Base-by-base conservation (phyloP, 2,329 filamentous ascomycete species). In the Biscogniauxia marginata region DNA sequence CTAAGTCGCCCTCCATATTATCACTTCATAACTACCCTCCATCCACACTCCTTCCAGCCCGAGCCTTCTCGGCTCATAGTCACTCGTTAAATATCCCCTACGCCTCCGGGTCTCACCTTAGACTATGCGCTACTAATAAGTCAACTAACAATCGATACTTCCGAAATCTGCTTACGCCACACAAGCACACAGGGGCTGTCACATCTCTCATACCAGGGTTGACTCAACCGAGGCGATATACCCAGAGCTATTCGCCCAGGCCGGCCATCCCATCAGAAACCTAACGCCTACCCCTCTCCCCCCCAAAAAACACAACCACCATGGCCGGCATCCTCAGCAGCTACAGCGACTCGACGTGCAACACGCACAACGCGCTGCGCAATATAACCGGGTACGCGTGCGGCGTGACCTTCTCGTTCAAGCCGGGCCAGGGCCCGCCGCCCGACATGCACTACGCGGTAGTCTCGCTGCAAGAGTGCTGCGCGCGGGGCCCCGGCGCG, bases 371-470 rank as follows among this genome's bases (percentile, higher is more conserved):
- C 47, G 62, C 62, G 22, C 59, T 65, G 7, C 54, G 46, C 46
- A 65, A 65, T 46, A 60, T 67, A 43, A 53, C 60, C 16, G 55
- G 44, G 3, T 65, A 65, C 50, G 65, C 63, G 30, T 65, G 64
- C 39, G 65, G 64, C 16, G 64, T 66, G 30, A 65, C 60, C 0
- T 65, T 66, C 55, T 49, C 44, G 2, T 66, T 63, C 55, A 64
- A 61, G 49, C 46, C 2, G 45, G 52, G 13, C 30, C 30, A n/a
- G 30, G n/a, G 3, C 30, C n/a, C 30, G 34, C 63, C 62, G 20
- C 65, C 63, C 5, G 60, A 63, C 50, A 63, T 65, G 63, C 60
- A 66, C 46, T 64, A 63, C 43, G 65, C 51, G 13, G 64, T 66
- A 0, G 58, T 63, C 4, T 60, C 61, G 43, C 56, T 65, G 13